phyloP scores from a whole-genome alignment of 495 filamentous ascomycete genomes.

The Penicillium daleae region DNA sequence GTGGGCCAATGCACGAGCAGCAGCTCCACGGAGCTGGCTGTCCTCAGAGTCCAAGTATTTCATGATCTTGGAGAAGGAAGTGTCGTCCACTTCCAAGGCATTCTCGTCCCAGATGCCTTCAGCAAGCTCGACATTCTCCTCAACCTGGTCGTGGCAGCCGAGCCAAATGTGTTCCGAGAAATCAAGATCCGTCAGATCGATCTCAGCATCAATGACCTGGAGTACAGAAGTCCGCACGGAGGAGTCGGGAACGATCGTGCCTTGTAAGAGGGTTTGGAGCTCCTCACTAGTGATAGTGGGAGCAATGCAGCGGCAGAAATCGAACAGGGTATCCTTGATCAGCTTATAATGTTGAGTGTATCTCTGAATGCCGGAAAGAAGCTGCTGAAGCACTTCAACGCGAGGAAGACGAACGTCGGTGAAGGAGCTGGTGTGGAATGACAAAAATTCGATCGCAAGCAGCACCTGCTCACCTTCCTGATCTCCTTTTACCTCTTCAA shows the following conservation, averaged over 20 bases:
- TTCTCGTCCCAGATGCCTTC: constrained; percentile 94
- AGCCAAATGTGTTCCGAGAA: constrained; percentile 94
- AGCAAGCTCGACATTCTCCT: constrained; percentile 84
- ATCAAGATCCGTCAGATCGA: constrained; percentile 83
- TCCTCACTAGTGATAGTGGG: constrained; percentile 73
- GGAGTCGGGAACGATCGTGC: constrained; percentile 74
- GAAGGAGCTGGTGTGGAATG: constrained; percentile 80
- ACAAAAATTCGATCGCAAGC: constrained; percentile 85
- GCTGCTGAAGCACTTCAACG: constrained; percentile 64
- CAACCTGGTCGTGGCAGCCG: constrained; percentile 83
- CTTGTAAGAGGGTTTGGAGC: constrained; percentile 69
- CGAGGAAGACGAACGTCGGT: constrained; percentile 75
- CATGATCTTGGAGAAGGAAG: constrained; percentile 65
- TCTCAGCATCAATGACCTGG: constrained; percentile 87
- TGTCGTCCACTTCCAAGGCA: constrained; percentile 70
- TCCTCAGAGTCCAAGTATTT: constrained; percentile 81
- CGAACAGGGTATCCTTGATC: constrained; percentile 86
- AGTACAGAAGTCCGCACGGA: constrained; percentile 83
- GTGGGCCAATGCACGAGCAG: constrained; percentile 79
- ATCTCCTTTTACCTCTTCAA: constrained; percentile 61
- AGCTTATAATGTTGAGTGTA: constrained; percentile 93
- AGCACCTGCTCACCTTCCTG: constrained; percentile 90
- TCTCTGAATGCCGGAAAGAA: constrained; percentile 82
- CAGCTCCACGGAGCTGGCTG: constrained; percentile 77
- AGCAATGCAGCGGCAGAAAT: constrained; percentile 79